Evolutionary conservation across 768 basidiomycete species (phyloP).

Genomic region (Nidularia sp.): DNA sequence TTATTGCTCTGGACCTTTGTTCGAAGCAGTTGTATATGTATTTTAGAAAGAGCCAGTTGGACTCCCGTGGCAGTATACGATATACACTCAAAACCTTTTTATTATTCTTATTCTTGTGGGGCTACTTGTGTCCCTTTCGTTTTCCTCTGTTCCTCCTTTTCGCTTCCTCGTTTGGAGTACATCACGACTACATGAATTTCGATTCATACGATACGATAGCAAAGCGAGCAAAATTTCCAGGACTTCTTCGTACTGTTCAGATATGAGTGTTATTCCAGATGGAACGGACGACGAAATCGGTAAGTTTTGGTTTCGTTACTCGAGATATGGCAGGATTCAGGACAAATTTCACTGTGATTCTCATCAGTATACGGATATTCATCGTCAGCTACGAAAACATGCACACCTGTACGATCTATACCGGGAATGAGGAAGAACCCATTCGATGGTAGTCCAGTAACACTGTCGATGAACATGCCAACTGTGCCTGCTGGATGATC

Average conservation of each 20-base stretch:
- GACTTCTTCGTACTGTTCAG: slow-evolving; percentile 1
- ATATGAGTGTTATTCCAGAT: slow-evolving; percentile 51
- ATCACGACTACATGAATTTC: too few relatives aligned
- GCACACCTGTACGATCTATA: slow-evolving; percentile 46
- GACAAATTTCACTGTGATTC: slow-evolving; percentile 33
- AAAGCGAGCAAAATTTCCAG: neutral
- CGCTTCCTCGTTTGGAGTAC: too few relatives aligned
- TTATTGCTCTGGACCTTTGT: too few relatives aligned
- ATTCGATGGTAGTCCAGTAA: slow-evolving; percentile 37
- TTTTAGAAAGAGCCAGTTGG: too few relatives aligned
- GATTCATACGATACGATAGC: too few relatives aligned
- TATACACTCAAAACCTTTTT: too few relatives aligned
- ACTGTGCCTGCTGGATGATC: slow-evolving; percentile 54
- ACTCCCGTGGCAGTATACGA: too few relatives aligned
- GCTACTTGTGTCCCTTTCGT: too few relatives aligned
- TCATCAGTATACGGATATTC: neutral
- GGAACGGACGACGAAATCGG: slow-evolving; percentile 46
- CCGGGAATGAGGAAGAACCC: slow-evolving; percentile 56
- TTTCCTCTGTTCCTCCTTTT: too few relatives aligned
- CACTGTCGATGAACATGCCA: slow-evolving; percentile 44
- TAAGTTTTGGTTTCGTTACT: slow-evolving; percentile 28
- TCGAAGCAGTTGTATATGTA: too few relatives aligned
- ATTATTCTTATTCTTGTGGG: too few relatives aligned
- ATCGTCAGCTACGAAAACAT: neutral
- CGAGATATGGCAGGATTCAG: slow-evolving; percentile 34